A percentile compares a stretch with the other conserved stretches of the same genome.
These are phyloP conservation scores for Lichtheimia ornata DNA, from an alignment of 371 early-diverging fungal species.

Conservation along the genomic window DNA sequence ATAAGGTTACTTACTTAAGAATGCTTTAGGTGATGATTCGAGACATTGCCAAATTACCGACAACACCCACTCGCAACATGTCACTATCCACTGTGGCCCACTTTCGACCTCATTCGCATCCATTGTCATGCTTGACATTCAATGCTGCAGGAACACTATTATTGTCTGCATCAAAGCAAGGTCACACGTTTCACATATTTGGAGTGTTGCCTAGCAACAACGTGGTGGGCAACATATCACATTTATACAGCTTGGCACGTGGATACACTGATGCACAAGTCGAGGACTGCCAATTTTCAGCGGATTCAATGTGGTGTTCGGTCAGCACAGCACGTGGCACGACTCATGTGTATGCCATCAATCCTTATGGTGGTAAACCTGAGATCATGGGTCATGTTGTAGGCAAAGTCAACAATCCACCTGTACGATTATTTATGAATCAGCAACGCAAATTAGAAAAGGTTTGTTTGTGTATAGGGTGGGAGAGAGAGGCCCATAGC, in stretches of 20 bases:
- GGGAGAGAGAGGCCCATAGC: neutral
- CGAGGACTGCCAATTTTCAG: conserved; percentile 69
- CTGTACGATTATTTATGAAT: conserved; percentile 16
- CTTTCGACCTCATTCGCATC: conserved; percentile 77
- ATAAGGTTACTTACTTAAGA: neutral
- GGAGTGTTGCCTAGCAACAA: conserved; percentile 32
- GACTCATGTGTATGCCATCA: conserved; percentile 73
- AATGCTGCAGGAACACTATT: conserved; percentile 70
- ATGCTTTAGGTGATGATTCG: conserved; percentile 55
- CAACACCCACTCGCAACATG: conserved; percentile 28
- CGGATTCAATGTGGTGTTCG: conserved; percentile 79
- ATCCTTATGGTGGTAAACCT: conserved; percentile 70
- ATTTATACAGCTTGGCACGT: conserved; percentile 72
- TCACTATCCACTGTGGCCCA: conserved; percentile 61
- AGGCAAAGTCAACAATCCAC: conserved; percentile 42
- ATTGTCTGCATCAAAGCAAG: conserved; percentile 75
- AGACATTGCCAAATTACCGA: conserved; percentile 41
- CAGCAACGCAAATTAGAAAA: conserved; percentile 5
- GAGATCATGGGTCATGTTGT: conserved; percentile 64
- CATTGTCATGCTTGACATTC: conserved; percentile 65
- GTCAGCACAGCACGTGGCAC: conserved; percentile 81
- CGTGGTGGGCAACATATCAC: conserved; percentile 43
- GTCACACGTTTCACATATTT: conserved; percentile 77
- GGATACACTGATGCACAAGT: conserved; percentile 81
- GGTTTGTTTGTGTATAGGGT: neutral